Evolutionary conservation across 805 yeast genomes (phyloP), one percentile per base, ranked within the genome.

Genomic region (Yamadazyma sp.): DNA sequence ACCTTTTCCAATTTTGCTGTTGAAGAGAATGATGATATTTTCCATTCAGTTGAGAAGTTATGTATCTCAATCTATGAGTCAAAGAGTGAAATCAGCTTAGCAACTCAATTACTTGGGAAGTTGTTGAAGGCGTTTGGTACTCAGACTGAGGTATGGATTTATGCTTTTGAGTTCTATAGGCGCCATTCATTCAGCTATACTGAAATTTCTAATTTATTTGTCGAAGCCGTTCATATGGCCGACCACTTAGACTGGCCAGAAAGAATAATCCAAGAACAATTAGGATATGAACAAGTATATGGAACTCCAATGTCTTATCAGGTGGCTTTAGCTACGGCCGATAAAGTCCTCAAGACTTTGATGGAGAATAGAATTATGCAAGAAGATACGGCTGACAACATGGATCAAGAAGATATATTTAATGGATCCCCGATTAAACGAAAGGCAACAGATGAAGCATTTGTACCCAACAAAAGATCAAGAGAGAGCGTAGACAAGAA

Each of bases 81-180:
- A 2, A 25, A 57, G 4, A 64, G 51, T 1, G 56, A 58, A 16
- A 11, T 49, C 0, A 62, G 53, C 1, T 36, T 37, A 12, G 70
- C 70, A 0, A 38, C 58, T 16, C 32, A 35, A 4, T 26, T 51
- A 4, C 42, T 63, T 32, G 35, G 48, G 4, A 27, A 27, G 15
- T 33, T 70, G 20, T 36, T 68, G 1, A 42, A 44, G 3, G 44
- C 39, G 1, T 65, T 56, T 34, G 35, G 48, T 0, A 34, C 45
- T 3, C 72, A 75, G 44, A 52, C 64, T 19, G 76, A 70, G 20
- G 56, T 68, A 7, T 78, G 82, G 82, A 33, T 75, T 2, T 58
- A 54, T 31, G 64, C 68, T 4, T 51, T 56, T 30, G 53, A 62
- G 4, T 71, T 73, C 55, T 76, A 69, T 40, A 53, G 45, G 25